Evolutionary conservation across 345 rosid species (phyloP).

Genomic region (Balakata baccata): DNA sequence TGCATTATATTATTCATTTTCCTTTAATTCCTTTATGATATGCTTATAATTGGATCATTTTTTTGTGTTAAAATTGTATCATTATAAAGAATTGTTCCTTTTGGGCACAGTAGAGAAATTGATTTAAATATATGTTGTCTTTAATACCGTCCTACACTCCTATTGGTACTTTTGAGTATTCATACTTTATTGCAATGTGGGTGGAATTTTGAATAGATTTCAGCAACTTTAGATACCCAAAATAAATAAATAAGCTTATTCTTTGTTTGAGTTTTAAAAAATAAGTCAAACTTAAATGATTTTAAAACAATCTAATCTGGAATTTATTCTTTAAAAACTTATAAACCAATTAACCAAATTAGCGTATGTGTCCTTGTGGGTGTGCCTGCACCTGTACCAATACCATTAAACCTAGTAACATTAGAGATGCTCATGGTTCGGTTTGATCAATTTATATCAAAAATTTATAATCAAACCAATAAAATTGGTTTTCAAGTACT

Average conservation of each 20-base stretch:
- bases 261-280: neutral
- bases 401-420: neutral
- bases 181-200: neutral
- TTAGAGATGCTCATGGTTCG: too few species aligned
- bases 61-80: neutral
- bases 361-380: neutral
- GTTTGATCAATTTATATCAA: too few species aligned
- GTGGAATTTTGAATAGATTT: neutral
- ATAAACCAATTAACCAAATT: neutral
- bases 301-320: neutral
- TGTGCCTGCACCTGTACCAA: neutral
- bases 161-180: neutral
- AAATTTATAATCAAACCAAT: too few species aligned
- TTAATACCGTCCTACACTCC: neutral
- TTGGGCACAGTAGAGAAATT: neutral
- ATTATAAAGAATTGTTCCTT: neutral
- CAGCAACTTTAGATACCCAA: neutral
- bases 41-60: neutral
- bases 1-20: too few species aligned
- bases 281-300: neutral
- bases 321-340: neutral
- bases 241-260: neutral
- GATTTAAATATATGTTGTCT: neutral
- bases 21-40: conserved; percentile 3
- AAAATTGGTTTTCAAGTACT: too few species aligned